phyloP scores from a whole-genome alignment of 2,329 filamentous ascomycete species.

The Neofusicoccum sp. region DNA sequence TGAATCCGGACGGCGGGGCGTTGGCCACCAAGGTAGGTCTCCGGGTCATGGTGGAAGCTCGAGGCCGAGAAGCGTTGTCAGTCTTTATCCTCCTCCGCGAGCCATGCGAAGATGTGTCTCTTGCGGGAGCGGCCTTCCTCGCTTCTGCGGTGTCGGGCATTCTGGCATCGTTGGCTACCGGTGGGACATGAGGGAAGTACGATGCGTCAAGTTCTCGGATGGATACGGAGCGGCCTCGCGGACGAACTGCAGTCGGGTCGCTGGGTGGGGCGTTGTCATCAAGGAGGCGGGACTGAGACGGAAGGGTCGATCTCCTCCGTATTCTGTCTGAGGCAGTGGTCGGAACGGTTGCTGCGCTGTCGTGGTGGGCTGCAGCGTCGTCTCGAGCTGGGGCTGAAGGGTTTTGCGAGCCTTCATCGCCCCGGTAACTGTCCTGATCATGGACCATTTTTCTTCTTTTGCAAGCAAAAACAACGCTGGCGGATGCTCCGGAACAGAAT shows the following conservation, averaged over 20 bases:
- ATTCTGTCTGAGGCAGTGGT: background rate
- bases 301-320: slow-evolving; percentile 2
- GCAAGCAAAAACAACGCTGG: background rate
- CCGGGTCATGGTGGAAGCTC: background rate
- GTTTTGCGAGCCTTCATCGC: background rate
- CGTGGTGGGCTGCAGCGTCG: background rate
- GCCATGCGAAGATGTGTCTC: background rate
- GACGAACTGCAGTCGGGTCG: background rate
- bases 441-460: background rate
- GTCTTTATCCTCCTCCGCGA: background rate
- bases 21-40: background rate
- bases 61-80: background rate
- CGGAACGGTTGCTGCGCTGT: background rate
- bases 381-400: background rate
- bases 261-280: background rate
- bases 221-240: background rate
- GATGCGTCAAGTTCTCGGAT: background rate
- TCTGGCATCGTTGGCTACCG: background rate
- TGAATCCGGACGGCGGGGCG: slow-evolving; percentile 4
- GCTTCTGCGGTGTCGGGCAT: background rate
- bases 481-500: background rate
- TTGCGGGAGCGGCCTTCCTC: background rate
- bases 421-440: background rate
- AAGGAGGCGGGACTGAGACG: background rate
- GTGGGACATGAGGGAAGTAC: background rate